Base-by-base conservation (phyloP, 2,329 filamentous ascomycete genomes). In the Claviceps capensis region DNA sequence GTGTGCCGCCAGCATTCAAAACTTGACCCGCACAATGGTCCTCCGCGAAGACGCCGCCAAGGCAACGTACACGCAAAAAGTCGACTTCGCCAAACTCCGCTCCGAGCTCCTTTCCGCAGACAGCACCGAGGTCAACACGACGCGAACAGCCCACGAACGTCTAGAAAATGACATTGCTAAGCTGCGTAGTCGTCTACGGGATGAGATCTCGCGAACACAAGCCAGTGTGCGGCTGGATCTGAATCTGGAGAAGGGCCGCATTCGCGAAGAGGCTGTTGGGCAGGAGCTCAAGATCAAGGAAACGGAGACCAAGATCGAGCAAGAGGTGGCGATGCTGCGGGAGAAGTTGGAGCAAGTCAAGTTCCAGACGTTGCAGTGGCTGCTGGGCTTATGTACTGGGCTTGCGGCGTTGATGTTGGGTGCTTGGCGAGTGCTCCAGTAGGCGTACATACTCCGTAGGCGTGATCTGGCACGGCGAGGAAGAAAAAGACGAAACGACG, bases 231-330 rank as follows among this genome's bases (percentile, higher is more conserved):
- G 91, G 54, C 72, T 98, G 46, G 93, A 98, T 68, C 72, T 98
- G 55, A 98, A 97, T 68, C 72, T 98, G 46, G 93, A 98, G 65
- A 98, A 98, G 72, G 93, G 93, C 14, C 79, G 93, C 56, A 98
- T 97, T 59, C 77, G 93, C 56, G 93, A 98, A 70, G 93, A 98
- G 74, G 89, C 90, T 17, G 94, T 95, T 59, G 85, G 86, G 53
- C 93, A 97, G 72, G 93, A 98, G 69, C 81, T 98, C 69, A 94
- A 95, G 74, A 88, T 98, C 63, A 96, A 95, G 74, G 93, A 98
- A 77, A 97, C 93, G 13, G 93, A 98, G 73, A 95, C 90, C 53
- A 84, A 94, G 70, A 97, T 98, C 62, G 93, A 98, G 74, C 91
- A 97, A 71, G 93, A 97, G 74, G 89, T 93, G 51, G 91, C 91